Evolutionary conservation across 164 flowering plant species (phyloP).

Genomic region (Vitis riparia): DNA sequence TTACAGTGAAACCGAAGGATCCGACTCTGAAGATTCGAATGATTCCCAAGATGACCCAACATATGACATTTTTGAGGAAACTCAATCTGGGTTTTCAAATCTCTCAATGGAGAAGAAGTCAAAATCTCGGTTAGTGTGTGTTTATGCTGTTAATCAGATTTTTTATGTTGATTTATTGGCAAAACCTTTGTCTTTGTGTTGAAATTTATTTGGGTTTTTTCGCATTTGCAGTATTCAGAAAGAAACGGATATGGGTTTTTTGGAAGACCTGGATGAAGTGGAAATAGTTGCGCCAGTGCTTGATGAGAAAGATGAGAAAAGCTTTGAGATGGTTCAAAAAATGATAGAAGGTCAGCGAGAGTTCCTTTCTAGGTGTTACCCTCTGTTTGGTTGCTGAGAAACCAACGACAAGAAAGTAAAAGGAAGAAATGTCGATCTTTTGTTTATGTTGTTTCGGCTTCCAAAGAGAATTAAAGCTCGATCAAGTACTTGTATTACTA

Average conservation of each 20-base stretch:
- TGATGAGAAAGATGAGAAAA: slow-evolving; percentile 39
- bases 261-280: slow-evolving; percentile 20
- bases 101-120: slow-evolving; percentile 43
- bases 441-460: too few relatives aligned
- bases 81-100: slow-evolving; percentile 39
- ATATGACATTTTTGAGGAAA: slow-evolving; percentile 40
- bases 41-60: slow-evolving; percentile 56
- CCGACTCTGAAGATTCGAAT: slow-evolving; percentile 31
- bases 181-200: neutral
- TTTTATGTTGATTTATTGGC: neutral
- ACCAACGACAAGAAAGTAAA: too few relatives aligned
- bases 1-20: slow-evolving; percentile 15
- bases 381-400: neutral
- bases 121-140: slow-evolving; percentile 27
- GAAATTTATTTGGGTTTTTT: slow-evolving; percentile 3
- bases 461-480: too few relatives aligned
- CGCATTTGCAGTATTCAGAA: slow-evolving; percentile 15
- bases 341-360: slow-evolving; percentile 44
- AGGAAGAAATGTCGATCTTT: too few relatives aligned
- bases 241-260: slow-evolving; percentile 13
- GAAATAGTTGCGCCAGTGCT: slow-evolving; percentile 33
- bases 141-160: neutral
- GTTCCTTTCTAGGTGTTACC: neutral
- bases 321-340: slow-evolving; percentile 41
- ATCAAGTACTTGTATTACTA: too few relatives aligned